phyloP scores from a whole-genome alignment of 2,329 filamentous ascomycete genomes.

The Paraphaeosphaeria minitans region DNA sequence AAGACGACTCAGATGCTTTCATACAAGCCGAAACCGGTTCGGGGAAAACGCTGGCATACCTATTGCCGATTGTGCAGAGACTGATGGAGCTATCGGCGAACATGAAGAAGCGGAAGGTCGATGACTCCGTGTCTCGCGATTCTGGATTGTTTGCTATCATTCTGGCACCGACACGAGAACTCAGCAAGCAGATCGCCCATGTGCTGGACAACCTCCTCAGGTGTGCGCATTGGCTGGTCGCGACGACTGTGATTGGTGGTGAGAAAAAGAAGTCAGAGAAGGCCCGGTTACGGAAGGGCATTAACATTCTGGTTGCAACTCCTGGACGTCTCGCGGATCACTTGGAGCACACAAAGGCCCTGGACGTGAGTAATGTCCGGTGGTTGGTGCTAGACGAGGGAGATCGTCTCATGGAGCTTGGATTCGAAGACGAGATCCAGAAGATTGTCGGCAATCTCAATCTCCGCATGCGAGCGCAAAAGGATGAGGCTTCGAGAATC shows the following conservation, averaged over 20 bases:
- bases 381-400: constrained; percentile 97
- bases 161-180: constrained; percentile 89
- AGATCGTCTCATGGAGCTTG: constrained; percentile 97
- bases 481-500: constrained; percentile 64
- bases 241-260: constrained; percentile 78
- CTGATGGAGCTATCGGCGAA: constrained; percentile 74
- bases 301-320: constrained; percentile 95
- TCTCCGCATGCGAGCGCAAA: constrained; percentile 63
- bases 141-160: constrained; percentile 93
- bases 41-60: constrained; percentile 95
- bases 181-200: constrained; percentile 90
- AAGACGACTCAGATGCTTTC: constrained; percentile 86
- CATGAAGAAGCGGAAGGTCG: constrained; percentile 49
- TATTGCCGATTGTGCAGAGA: constrained; percentile 88
- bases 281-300: constrained; percentile 86
- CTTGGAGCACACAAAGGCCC: constrained; percentile 84
- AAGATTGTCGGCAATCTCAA: constrained; percentile 83
- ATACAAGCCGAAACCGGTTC: constrained; percentile 97
- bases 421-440: constrained; percentile 92
- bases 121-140: constrained; percentile 70
- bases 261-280: constrained; percentile 85
- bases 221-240: constrained; percentile 93
- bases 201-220: constrained; percentile 84
- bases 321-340: constrained; percentile 91
- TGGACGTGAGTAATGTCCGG: constrained; percentile 85